Conservation (phyloP, 2,329 filamentous ascomycete species). For the Diaporthe vaccinii region DNA sequence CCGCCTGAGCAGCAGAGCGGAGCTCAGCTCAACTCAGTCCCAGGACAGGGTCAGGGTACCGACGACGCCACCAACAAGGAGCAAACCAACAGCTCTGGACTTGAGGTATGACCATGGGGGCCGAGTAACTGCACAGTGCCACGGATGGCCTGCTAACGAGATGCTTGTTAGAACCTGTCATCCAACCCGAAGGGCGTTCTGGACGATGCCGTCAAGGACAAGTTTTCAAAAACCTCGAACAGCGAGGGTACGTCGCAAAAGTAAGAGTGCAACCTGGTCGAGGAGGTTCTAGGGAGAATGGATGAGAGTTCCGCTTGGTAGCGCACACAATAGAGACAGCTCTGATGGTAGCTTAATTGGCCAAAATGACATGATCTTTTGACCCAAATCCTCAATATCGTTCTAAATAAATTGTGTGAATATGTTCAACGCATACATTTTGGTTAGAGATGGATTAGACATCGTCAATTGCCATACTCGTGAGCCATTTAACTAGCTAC, state of each 20-base stretch:
- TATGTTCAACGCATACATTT: background rate
- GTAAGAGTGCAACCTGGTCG: background rate
- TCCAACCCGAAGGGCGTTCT: slow-evolving; percentile 77
- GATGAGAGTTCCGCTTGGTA: background rate
- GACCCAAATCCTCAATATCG: background rate
- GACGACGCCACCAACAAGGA: slow-evolving; percentile 68
- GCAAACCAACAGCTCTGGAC: slow-evolving; percentile 63
- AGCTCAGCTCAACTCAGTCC: slow-evolving; percentile 71
- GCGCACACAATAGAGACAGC: background rate
- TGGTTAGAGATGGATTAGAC: background rate
- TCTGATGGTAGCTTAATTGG: slow-evolving; percentile 2
- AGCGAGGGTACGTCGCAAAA: slow-evolving; percentile 17
- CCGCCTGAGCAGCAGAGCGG: slow-evolving; percentile 77
- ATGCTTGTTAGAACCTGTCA: slow-evolving; percentile 58
- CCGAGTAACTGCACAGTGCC: background rate
- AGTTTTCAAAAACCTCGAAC: slow-evolving; percentile 65
- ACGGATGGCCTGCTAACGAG: slow-evolving; percentile 38
- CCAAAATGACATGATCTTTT: background rate
- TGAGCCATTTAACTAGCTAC: background rate
- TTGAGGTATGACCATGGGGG: slow-evolving; percentile 57
- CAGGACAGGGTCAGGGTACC: slow-evolving; percentile 70
- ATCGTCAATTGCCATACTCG: background rate
- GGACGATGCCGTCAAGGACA: slow-evolving; percentile 71
- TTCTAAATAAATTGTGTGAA: background rate
- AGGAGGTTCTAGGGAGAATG: background rate